Conservation (phyloP, 805 yeast species). For the Cyberlindnera veronae region DNA sequence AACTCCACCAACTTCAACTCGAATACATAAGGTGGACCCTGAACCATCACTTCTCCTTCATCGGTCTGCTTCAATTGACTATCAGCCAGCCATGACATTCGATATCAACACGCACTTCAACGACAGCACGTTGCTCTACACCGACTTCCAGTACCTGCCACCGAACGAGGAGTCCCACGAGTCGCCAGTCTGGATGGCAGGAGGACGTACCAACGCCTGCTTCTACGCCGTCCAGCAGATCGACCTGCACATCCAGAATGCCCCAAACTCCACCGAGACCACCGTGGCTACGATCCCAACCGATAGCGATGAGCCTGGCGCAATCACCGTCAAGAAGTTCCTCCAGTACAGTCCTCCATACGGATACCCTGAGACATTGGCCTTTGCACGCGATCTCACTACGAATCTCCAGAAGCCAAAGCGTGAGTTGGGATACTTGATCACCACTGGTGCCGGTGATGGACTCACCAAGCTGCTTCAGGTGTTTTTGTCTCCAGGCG, state of each 20-base stretch:
- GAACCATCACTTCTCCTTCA: no score
- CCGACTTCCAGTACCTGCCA: constrained; percentile 11
- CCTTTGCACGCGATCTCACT: constrained; percentile 51
- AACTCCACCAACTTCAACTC: no score
- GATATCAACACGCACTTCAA: constrained; percentile 6
- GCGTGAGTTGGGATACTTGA: constrained; percentile 26
- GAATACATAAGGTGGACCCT: no score
- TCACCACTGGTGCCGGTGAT: constrained; percentile 53
- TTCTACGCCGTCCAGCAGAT: constrained; percentile 11
- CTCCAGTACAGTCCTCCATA: constrained; percentile 8
- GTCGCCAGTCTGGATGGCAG: constrained; percentile 13
- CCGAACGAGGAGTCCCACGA: constrained; percentile 12
- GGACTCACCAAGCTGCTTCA: constrained; percentile 48
- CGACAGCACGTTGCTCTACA: neutral
- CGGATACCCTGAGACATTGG: constrained; percentile 67
- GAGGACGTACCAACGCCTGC: constrained; percentile 8
- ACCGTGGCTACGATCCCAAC: constrained; percentile 4
- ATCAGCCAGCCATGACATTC: constrained; percentile 2
- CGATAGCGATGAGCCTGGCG: neutral
- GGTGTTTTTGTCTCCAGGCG: constrained; percentile 48
- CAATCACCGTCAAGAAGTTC: constrained; percentile 5
- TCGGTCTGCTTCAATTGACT: no score
- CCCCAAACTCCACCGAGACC: constrained; percentile 3
- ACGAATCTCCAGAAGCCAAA: constrained; percentile 39
- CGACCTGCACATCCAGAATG: constrained; percentile 10